Percentiles rank a stretch among this genome's conserved stretches.
Evolutionary conservation across 106 monocot species (phyloP).

Genomic region (Dactylorhiza incarnata): DNA sequence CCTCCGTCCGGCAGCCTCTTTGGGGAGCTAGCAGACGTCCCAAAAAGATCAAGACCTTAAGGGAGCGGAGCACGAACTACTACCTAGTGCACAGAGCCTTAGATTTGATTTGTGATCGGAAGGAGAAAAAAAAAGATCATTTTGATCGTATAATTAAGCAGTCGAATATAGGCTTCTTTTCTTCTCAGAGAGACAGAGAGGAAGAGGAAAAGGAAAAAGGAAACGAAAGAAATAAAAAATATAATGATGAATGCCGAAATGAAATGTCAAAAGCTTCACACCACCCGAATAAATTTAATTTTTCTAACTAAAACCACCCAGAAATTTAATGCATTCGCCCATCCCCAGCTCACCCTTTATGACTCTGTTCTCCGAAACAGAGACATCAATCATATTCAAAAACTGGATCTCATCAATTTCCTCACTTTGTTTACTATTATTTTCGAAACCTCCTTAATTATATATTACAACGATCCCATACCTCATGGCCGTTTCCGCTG

Average conservation of each 20-base stretch:
- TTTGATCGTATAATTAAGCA: too few species aligned
- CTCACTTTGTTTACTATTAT: background rate
- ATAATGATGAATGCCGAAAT: background rate
- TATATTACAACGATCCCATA: constrained; percentile 7
- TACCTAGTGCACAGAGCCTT: too few species aligned
- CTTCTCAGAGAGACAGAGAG: background rate
- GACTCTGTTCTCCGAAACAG: background rate
- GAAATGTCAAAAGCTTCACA: background rate
- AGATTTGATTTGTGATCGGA: too few species aligned
- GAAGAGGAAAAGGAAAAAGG: background rate
- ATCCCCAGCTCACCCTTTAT: constrained; percentile 4
- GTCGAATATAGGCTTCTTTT: background rate
- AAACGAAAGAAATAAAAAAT: background rate
- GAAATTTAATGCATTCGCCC: background rate
- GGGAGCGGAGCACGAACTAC: too few species aligned
- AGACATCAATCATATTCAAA: constrained; percentile 10
- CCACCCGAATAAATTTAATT: background rate
- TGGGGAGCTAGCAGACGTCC: too few species aligned
- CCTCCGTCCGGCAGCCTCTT: too few species aligned
- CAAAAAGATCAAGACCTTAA: too few species aligned
- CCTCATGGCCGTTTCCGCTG: constrained; percentile 98
- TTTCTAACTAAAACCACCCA: background rate
- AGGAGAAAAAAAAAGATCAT: too few species aligned
- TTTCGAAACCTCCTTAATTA: background rate
- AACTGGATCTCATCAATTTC: background rate